These are phyloP conservation scores for Aspergillus neoniger DNA, from an alignment of 2,329 filamentous ascomycete genomes.

Conservation along the genomic window DNA sequence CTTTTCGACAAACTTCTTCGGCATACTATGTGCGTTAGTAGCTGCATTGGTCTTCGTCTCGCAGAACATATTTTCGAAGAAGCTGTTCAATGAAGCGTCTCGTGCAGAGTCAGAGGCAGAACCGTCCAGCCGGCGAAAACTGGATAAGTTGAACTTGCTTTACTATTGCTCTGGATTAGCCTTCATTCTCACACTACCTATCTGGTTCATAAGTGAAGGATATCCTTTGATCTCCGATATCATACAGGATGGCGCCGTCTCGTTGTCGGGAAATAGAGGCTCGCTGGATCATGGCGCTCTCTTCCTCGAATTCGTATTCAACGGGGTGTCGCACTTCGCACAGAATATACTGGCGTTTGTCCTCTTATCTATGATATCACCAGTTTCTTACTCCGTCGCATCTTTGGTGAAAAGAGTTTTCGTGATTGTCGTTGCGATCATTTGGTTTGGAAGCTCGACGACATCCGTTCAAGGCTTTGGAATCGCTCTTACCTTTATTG, in stretches of 20 bases:
- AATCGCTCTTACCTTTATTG: constrained; percentile 85
- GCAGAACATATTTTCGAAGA: constrained; percentile 98
- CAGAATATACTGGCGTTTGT: constrained; percentile 96
- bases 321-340: constrained; percentile 92
- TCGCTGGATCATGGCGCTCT: constrained; percentile 65
- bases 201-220: constrained; percentile 93
- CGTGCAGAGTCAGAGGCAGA: constrained; percentile 75
- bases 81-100: constrained; percentile 92
- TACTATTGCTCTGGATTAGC: constrained; percentile 97
- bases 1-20: constrained; percentile 83
- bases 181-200: constrained; percentile 81
- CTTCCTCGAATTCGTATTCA: constrained; percentile 88
- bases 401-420: constrained; percentile 96
- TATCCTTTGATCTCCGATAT: constrained; percentile 75
- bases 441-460: constrained; percentile 94
- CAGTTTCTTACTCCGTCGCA: constrained; percentile 95
- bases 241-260: constrained; percentile 75
- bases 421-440: constrained; percentile 88
- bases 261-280: constrained; percentile 74
- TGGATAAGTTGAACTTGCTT: constrained; percentile 94
- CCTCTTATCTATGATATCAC: constrained; percentile 87
- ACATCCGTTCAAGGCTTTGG: constrained; percentile 80
- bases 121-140: constrained; percentile 66
- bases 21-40: constrained; percentile 83
- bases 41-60: constrained; percentile 95